phyloP scores from a whole-genome alignment of 2,329 filamentous ascomycete species.

The Pseudogymnoascus sp. region DNA sequence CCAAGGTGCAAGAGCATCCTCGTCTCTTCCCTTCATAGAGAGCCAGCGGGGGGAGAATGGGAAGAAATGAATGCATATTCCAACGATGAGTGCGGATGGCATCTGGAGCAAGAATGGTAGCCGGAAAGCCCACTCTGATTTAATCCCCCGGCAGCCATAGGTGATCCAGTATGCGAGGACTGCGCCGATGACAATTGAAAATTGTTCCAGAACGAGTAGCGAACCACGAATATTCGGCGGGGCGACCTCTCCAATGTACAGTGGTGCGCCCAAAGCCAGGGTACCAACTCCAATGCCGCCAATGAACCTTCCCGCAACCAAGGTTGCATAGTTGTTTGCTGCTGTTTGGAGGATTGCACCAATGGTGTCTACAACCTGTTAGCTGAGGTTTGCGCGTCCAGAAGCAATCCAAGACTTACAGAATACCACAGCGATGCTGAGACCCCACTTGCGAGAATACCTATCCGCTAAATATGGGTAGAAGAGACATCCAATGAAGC shows the following conservation, averaged over 20 bases:
- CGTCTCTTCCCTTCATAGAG: conserved; percentile 57
- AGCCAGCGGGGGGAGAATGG: conserved; percentile 59
- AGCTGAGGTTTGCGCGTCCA: too few relatives aligned
- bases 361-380: too few relatives aligned
- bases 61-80: conserved; percentile 36
- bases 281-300: conserved; percentile 46
- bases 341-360: too few relatives aligned
- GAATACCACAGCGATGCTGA: too few relatives aligned
- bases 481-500: too few relatives aligned
- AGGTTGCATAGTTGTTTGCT: conserved; percentile 39
- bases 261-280: conserved; percentile 37
- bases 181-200: conserved; percentile 37
- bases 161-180: conserved; percentile 15
- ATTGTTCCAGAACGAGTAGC: conserved; percentile 13
- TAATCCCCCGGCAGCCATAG: too few relatives aligned
- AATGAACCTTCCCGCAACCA: conserved; percentile 41
- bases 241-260: conserved; percentile 45
- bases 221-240: conserved; percentile 28
- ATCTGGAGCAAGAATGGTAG: too few relatives aligned
- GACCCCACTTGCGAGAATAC: too few relatives aligned
- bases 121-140: too few relatives aligned
- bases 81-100: too few relatives aligned
- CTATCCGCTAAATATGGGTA: too few relatives aligned
- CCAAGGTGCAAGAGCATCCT: conserved; percentile 52
- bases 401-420: too few relatives aligned